These are phyloP conservation scores for Mycena alexandri DNA, from an alignment of 768 basidiomycete genomes.

Conservation along the genomic window DNA sequence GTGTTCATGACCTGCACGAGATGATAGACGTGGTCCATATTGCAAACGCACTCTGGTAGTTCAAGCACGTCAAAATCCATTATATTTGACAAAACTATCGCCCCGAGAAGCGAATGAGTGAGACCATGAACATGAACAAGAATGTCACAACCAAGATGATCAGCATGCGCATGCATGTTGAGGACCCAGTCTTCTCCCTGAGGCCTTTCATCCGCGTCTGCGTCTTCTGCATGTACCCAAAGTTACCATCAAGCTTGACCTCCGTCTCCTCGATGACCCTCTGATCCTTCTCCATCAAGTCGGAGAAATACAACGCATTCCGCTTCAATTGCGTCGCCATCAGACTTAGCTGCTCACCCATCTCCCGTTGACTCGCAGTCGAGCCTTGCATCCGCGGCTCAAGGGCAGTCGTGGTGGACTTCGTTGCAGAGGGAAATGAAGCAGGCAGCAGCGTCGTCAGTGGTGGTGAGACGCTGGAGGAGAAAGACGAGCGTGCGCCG, in stretches of 20 bases:
- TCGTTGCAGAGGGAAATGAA: conserved; percentile 46
- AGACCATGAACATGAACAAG: conserved; percentile 79
- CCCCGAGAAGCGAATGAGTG: conserved; percentile 70
- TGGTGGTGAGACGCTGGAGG: conserved; percentile 39
- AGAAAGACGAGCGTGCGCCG: conserved; percentile 37
- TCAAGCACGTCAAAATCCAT: too few species aligned
- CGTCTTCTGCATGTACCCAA: conserved; percentile 75
- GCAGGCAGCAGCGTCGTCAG: conserved; percentile 45
- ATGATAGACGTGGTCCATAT: conserved; percentile 82
- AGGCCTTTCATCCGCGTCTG: conserved; percentile 72
- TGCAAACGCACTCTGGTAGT: conserved; percentile 69
- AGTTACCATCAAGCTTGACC: conserved; percentile 81
- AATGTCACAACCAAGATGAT: conserved; percentile 75
- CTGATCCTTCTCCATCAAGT: conserved; percentile 80
- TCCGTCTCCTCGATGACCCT: conserved; percentile 74
- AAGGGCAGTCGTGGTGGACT: conserved; percentile 46
- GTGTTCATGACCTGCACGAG: conserved; percentile 85
- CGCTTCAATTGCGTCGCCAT: conserved; percentile 92
- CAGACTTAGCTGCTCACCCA: conserved; percentile 78
- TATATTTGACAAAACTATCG: background rate
- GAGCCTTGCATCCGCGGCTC: conserved; percentile 64
- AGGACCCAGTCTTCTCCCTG: conserved; percentile 72
- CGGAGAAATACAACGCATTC: conserved; percentile 85
- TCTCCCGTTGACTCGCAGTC: conserved; percentile 76
- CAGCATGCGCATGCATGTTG: conserved; percentile 78